phyloP scores from a whole-genome alignment of 2,329 filamentous ascomycete species.

The Aspergillus terreus region DNA sequence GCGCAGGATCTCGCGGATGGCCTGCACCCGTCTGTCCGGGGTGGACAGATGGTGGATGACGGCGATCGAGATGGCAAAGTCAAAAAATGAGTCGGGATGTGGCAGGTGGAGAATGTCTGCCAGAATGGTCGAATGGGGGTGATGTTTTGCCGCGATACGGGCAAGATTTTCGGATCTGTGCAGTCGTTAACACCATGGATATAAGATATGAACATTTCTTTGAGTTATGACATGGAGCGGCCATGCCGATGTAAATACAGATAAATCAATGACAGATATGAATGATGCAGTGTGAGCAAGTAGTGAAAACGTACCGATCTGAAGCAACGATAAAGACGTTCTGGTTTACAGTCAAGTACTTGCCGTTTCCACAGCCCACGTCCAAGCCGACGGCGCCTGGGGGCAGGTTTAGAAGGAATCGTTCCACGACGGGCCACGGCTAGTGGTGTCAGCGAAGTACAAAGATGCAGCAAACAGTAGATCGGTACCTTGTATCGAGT shows the following conservation, averaged over 20 bases:
- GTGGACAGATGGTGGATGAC: constrained; percentile 94
- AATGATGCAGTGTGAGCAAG: background rate
- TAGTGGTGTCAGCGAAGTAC: constrained; percentile 1
- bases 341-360: constrained; percentile 80
- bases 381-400: constrained; percentile 80
- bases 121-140: constrained; percentile 66
- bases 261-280: constrained; percentile 23
- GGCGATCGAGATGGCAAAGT: constrained; percentile 92
- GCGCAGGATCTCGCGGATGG: constrained; percentile 66
- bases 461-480: background rate
- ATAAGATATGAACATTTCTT: background rate
- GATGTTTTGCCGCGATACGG: constrained; percentile 54
- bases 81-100: constrained; percentile 62
- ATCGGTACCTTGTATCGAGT: constrained; percentile 58
- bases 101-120: constrained; percentile 83
- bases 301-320: constrained; percentile 61
- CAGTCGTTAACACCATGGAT: background rate
- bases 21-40: constrained; percentile 64
- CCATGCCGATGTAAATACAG: background rate
- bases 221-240: background rate
- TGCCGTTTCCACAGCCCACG: constrained; percentile 94
- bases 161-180: constrained; percentile 56
- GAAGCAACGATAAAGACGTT: constrained; percentile 77
- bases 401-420: constrained; percentile 64
- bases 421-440: constrained; percentile 89